These are phyloP conservation scores for Sporothrix brasiliensis DNA, from an alignment of 2,329 filamentous ascomycete genomes.

Conservation along the genomic window DNA sequence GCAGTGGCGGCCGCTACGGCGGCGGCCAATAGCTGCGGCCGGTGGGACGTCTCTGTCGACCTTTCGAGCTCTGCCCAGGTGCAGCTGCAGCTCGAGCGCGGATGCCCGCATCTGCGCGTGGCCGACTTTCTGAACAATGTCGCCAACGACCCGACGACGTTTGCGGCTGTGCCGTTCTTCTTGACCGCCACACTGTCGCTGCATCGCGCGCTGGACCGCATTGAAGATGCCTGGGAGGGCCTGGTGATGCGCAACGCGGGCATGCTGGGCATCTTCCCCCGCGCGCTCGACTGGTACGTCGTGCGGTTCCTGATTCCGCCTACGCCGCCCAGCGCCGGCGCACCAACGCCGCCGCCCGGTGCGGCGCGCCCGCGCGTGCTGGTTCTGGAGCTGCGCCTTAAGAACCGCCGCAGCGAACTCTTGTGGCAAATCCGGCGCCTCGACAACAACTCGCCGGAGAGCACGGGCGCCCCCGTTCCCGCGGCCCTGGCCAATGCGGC, in stretches of 20 bases:
- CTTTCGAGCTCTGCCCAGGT: constrained; percentile 58
- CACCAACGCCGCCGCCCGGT: background rate
- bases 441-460: constrained; percentile 35
- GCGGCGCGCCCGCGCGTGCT: constrained; percentile 44
- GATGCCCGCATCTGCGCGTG: constrained; percentile 69
- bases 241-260: constrained; percentile 50
- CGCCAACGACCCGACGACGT: constrained; percentile 59
- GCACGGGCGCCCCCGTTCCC: background rate
- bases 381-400: constrained; percentile 57
- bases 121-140: constrained; percentile 60
- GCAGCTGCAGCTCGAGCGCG: constrained; percentile 60
- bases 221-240: constrained; percentile 60
- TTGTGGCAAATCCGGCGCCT: constrained; percentile 57
- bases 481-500: background rate
- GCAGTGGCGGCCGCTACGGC: constrained; percentile 4
- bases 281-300: constrained; percentile 60
- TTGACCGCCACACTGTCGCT: constrained; percentile 66
- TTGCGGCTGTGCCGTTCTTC: constrained; percentile 56
- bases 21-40: constrained; percentile 15
- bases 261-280: constrained; percentile 55
- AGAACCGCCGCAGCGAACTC: constrained; percentile 51
- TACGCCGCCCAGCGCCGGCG: constrained; percentile 28
- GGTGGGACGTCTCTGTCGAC: constrained; percentile 60
- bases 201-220: constrained; percentile 61
- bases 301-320: constrained; percentile 56